Percentiles rank a stretch among this genome's conserved stretches.
These are phyloP conservation scores for Vitis cinerea DNA, from an alignment of 164 flowering plant genomes.

Conservation along the genomic window DNA sequence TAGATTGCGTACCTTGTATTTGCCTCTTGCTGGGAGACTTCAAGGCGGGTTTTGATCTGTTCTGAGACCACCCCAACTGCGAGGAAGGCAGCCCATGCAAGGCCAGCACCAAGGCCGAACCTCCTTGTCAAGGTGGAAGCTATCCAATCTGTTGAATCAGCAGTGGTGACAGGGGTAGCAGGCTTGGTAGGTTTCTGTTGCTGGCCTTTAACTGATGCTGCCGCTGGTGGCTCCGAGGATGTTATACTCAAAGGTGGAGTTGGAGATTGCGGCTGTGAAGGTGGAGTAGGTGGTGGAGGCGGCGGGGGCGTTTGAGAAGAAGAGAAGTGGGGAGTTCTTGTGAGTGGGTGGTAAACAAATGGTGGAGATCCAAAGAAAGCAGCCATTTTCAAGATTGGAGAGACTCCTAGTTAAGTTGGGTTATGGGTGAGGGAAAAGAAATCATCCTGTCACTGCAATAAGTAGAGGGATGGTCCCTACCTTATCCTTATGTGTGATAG, in stretches of 20 bases:
- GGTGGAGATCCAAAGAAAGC: conserved; percentile 50
- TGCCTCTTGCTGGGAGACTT: conserved; percentile 71
- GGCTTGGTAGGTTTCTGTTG: conserved; percentile 24
- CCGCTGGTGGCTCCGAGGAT: conserved; percentile 27
- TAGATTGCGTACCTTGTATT: conserved; percentile 51
- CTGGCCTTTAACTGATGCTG: conserved; percentile 21
- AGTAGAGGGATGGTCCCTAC: conserved; percentile 19
- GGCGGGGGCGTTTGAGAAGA: conserved; percentile 43
- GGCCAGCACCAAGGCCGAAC: conserved; percentile 93
- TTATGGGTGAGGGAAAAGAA: background rate
- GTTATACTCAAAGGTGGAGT: conserved; percentile 25
- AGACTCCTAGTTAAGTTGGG: background rate
- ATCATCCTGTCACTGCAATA: background rate
- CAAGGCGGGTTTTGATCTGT: conserved; percentile 80
- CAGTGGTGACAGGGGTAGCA: conserved; percentile 11
- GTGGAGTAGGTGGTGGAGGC: conserved; percentile 13
- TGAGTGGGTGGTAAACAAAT: conserved; percentile 41
- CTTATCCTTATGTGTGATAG: conserved; percentile 31
- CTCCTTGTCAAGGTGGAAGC: conserved; percentile 76
- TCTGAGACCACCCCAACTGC: conserved; percentile 83
- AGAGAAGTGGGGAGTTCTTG: conserved; percentile 37
- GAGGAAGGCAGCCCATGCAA: conserved; percentile 86
- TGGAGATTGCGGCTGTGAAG: conserved; percentile 25
- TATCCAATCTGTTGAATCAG: conserved; percentile 85
- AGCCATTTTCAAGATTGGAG: conserved; percentile 39